phyloP scores from a whole-genome alignment of 2,329 filamentous ascomycete genomes.

The Fusarium veterinarium region DNA sequence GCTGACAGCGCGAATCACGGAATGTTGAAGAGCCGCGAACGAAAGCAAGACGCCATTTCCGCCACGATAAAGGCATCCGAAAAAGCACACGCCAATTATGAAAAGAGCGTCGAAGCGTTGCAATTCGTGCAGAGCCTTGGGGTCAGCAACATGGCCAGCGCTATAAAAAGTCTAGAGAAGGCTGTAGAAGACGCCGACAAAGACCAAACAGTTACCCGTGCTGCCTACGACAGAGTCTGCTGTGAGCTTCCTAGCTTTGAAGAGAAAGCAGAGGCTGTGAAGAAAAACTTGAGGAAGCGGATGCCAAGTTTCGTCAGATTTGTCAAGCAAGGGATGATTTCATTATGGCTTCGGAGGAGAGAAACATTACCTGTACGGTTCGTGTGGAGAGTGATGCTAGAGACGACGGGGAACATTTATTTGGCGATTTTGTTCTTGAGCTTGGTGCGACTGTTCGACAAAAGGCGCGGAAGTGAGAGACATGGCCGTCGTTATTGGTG shows the following conservation, averaged over 20 bases:
- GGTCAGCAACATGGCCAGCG: too few relatives aligned
- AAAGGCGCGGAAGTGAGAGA: background rate
- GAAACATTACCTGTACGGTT: background rate
- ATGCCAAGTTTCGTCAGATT: background rate
- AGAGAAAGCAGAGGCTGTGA: background rate
- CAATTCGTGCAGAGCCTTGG: too few relatives aligned
- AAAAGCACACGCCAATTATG: too few relatives aligned
- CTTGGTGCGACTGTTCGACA: background rate
- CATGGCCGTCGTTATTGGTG: too few relatives aligned
- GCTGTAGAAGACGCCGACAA: background rate
- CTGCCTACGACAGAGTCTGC: background rate
- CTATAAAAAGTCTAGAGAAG: too few relatives aligned
- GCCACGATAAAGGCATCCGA: too few relatives aligned
- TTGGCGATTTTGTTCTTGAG: background rate
- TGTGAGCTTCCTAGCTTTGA: background rate
- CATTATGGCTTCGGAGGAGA: background rate
- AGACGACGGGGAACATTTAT: background rate
- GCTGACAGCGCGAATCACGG: background rate
- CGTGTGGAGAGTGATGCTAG: background rate
- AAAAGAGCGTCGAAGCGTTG: too few relatives aligned
- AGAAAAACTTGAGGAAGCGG: background rate
- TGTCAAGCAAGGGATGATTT: background rate
- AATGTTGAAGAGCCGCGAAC: background rate
- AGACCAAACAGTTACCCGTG: background rate
- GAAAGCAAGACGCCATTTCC: background rate